Evolutionary conservation across 352 stramenopile genomes (phyloP).

Genomic region (Phytophthora hybrid): DNA sequence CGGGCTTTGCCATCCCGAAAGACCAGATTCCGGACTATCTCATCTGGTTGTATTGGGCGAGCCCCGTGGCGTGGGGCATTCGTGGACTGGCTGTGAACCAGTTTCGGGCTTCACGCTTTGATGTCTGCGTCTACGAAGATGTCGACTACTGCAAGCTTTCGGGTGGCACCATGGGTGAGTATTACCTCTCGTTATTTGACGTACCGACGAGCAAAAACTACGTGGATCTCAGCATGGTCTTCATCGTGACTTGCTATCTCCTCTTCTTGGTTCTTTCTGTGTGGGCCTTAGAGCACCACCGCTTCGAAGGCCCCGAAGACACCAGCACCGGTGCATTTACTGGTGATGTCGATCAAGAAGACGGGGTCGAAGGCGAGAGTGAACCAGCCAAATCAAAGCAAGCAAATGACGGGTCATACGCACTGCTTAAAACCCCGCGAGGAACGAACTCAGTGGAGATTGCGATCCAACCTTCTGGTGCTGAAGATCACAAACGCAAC

Average conservation of each 20-base stretch:
- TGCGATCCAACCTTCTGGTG: slow-evolving; percentile 12
- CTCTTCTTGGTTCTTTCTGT: slow-evolving; percentile 46
- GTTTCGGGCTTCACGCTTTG: slow-evolving; percentile 44
- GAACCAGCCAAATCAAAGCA: slow-evolving; percentile 5
- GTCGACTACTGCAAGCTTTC: slow-evolving; percentile 41
- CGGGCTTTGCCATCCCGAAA: slow-evolving; percentile 58
- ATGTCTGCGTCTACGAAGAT: slow-evolving; percentile 45
- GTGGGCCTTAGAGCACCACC: slow-evolving; percentile 41
- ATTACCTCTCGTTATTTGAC: slow-evolving; percentile 49
- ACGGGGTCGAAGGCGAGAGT: background rate
- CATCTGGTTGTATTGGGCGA: slow-evolving; percentile 55
- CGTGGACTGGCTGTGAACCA: slow-evolving; percentile 46
- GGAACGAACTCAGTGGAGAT: slow-evolving; percentile 25
- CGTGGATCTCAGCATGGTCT: slow-evolving; percentile 48
- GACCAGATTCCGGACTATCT: slow-evolving; percentile 57
- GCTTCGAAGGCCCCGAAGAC: slow-evolving; percentile 40
- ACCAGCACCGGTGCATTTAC: slow-evolving; percentile 5
- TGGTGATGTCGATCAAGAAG: background rate
- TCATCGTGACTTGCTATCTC: slow-evolving; percentile 43
- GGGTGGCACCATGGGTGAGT: slow-evolving; percentile 47
- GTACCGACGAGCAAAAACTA: slow-evolving; percentile 43
- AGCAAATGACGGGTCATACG: slow-evolving; percentile 19
- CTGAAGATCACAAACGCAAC: slow-evolving; percentile 24
- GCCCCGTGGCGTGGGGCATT: slow-evolving; percentile 52
- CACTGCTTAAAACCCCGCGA: slow-evolving; percentile 38